Conservation (phyloP, 192 early-diverging fungal genomes). For the Allomyces arbusculus region DNA sequence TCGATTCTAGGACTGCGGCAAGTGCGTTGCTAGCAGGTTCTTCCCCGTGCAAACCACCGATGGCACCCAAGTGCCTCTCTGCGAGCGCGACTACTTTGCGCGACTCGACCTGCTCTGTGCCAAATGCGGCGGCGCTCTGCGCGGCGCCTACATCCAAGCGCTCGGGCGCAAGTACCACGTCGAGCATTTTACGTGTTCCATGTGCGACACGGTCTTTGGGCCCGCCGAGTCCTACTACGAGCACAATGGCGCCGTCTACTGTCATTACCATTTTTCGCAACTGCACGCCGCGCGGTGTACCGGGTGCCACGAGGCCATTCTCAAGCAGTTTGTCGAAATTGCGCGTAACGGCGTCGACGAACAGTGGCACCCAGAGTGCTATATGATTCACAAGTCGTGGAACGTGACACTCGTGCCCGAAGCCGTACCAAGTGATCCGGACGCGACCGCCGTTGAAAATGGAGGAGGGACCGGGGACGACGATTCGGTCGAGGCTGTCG, state of each 20-base stretch:
- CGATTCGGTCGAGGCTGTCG: not conserved
- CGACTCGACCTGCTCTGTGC: slow-evolving; percentile 62
- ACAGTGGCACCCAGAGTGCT: slow-evolving; percentile 98
- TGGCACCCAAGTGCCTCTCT: slow-evolving; percentile 41
- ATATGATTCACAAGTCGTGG: slow-evolving; percentile 92
- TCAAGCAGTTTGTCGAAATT: slow-evolving; percentile 94
- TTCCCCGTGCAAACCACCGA: slow-evolving; percentile 43
- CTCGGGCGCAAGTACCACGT: slow-evolving; percentile 70
- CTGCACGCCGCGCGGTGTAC: slow-evolving; percentile 78
- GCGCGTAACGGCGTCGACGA: slow-evolving; percentile 48
- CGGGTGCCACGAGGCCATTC: slow-evolving; percentile 85
- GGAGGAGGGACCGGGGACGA: not conserved
- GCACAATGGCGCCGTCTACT: slow-evolving; percentile 78
- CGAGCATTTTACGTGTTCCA: slow-evolving; percentile 91
- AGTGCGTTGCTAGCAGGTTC: slow-evolving; percentile 65
- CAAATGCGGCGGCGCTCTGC: slow-evolving; percentile 69
- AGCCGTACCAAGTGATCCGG: slow-evolving; percentile 11
- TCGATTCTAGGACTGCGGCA: slow-evolving; percentile 45
- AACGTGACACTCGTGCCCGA: slow-evolving; percentile 9
- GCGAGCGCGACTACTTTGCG: slow-evolving; percentile 77
- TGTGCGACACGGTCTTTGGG: slow-evolving; percentile 78
- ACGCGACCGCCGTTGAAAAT: slow-evolving; percentile 6
- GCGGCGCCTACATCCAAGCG: slow-evolving; percentile 58
- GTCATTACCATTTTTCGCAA: slow-evolving; percentile 83
- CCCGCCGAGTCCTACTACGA: slow-evolving; percentile 94